Base-by-base conservation (phyloP, 345 rosid species). In the Heritiera littoralis region DNA sequence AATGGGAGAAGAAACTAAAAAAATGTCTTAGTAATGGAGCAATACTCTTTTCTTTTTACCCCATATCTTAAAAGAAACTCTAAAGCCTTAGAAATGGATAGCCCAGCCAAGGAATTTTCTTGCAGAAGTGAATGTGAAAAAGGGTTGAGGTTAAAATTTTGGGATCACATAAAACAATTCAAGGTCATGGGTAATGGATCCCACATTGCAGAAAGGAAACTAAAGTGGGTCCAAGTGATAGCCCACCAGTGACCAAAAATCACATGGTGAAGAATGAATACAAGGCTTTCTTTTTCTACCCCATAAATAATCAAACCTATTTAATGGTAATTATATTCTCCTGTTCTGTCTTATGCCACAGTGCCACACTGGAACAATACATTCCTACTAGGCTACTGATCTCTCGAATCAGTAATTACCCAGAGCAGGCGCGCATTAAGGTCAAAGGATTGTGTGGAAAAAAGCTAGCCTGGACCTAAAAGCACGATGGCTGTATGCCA, bases 191-290 rank as follows among this genome's bases (percentile, higher is more conserved):
- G 43, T 20, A 49, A 49, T 41, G 72, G 35, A 68, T 20, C 72
- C 52, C 55, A 4, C 13, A 43, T 67, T 43, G 51, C 32, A 67
- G 51, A 67, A 51, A 43, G 12, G 28, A 0, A 59, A 59, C 1
- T 20, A 1, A 20, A 60, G 35, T 60, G 38, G 38, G 65, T 60
- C 38, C 10, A 41, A 66, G 51, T 18, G 49, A 41, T 67, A 9
- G 72, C 72, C 51, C 72, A 67, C 54, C 52, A 43, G 28, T 68
- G 49, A 68, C 32, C 72, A n/a, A 9, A 68, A 68, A n/a, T 68
- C 72, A 68, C 54, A 68, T 43, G 72, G 17, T n/a, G 15, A 67
- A 54, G 43, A 67, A 67, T 30, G 12, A 41, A 41, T 8, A 2
- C 18, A 40, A 40, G 15, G 7, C 46, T 15, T 38, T 8, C 41